phyloP scores from a whole-genome alignment of 345 rosid genomes.

The Arabis alpina region DNA sequence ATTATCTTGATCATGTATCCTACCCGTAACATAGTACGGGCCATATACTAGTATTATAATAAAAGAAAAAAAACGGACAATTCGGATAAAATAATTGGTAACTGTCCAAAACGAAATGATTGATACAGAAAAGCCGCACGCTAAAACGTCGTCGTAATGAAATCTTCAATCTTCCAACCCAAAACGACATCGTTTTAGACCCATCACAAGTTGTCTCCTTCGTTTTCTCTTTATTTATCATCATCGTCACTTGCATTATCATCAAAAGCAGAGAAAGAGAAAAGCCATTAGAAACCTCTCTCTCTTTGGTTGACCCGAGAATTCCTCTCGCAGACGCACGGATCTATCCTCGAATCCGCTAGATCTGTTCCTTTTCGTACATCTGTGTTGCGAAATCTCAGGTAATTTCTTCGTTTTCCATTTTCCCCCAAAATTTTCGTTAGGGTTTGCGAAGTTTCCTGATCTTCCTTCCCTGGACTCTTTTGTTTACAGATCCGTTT shows the following conservation, averaged over 20 bases:
- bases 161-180: background rate
- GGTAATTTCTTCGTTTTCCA: constrained; percentile 6
- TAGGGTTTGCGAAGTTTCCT: constrained; percentile 24
- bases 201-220: constrained; percentile 20
- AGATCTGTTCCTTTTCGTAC: constrained; percentile 39
- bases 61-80: constrained; percentile 16
- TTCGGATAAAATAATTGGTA: constrained; percentile 29
- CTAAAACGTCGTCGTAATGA: constrained; percentile 32
- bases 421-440: background rate
- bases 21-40: too few species aligned
- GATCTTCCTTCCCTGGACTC: background rate
- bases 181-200: constrained; percentile 6
- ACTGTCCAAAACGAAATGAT: constrained; percentile 32
- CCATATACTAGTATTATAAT: too few species aligned
- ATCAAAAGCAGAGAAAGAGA: background rate
- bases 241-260: constrained; percentile 25
- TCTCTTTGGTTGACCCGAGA: constrained; percentile 34
- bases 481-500: constrained; percentile 34
- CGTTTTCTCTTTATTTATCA: constrained; percentile 32
- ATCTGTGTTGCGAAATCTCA: constrained; percentile 29
- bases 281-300: constrained; percentile 17
- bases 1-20: too few species aligned
- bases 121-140: constrained; percentile 13
- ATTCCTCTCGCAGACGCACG: constrained; percentile 24
- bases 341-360: constrained; percentile 34